A percentile compares a stretch with the other conserved stretches of the same genome.
Conservation (phyloP, 345 rosid species). For the Gynandropsis gynandra region DNA sequence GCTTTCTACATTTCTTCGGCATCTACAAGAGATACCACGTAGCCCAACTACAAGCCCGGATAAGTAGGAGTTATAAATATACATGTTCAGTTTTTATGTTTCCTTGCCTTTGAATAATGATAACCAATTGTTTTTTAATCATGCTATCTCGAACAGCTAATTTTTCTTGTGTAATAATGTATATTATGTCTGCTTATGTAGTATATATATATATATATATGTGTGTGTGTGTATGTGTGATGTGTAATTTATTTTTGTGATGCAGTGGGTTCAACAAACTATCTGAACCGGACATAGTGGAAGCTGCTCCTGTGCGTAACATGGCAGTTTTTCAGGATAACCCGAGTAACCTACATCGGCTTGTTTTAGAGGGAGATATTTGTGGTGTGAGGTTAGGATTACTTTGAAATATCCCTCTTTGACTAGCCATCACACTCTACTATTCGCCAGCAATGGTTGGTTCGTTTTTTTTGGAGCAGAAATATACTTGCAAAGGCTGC, state of each 20-base stretch:
- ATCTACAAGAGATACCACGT: conserved; percentile 90
- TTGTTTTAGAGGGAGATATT: conserved; percentile 68
- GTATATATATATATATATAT: too few relatives aligned
- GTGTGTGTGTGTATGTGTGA: too few relatives aligned
- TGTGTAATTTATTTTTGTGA: conserved; percentile 11
- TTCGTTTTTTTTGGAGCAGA: conserved; percentile 32
- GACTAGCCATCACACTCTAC: conserved; percentile 16
- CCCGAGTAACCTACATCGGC: conserved; percentile 58
- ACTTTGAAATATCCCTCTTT: conserved; percentile 9
- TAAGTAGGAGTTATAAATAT: conserved; percentile 45
- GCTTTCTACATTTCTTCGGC: conserved; percentile 82
- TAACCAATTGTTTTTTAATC: too few relatives aligned
- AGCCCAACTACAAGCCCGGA: conserved; percentile 88
- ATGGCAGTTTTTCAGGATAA: conserved; percentile 46
- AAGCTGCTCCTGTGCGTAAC: conserved; percentile 42
- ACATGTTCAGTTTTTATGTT: conserved; percentile 11
- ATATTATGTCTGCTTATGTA: too few relatives aligned
- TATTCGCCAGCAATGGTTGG: conserved; percentile 13
- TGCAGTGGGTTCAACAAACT: conserved; percentile 50
- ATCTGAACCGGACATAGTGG: conserved; percentile 47
- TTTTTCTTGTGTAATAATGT: too few relatives aligned
- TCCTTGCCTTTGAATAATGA: too few relatives aligned
- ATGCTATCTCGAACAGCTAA: background rate
- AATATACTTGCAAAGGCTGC: conserved; percentile 73
- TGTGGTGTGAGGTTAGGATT: conserved; percentile 56